Evolutionary conservation across 352 stramenopile species (phyloP).

Genomic region (Saprolegnia diclina): DNA sequence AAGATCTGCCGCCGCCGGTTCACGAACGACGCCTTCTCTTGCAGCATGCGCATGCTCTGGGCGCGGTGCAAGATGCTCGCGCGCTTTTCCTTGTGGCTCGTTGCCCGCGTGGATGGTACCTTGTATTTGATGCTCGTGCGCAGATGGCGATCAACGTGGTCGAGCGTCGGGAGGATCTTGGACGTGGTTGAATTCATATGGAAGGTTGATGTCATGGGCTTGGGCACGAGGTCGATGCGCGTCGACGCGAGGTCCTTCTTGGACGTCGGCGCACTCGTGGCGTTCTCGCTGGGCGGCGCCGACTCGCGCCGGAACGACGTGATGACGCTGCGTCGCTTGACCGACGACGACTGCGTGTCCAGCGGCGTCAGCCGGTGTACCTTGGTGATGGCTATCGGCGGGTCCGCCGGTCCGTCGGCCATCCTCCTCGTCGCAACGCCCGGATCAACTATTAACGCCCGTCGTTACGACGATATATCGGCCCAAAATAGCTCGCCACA

Average conservation of each 20-base stretch:
- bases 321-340: conserved; percentile 16
- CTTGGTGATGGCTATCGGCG: neutral
- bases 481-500: too few species aligned
- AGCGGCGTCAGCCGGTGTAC: neutral
- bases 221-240: too few species aligned
- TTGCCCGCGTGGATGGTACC: neutral
- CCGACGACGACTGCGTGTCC: neutral
- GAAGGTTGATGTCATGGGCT: neutral
- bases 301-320: conserved; percentile 20
- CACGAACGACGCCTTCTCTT: conserved; percentile 24
- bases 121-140: conserved; percentile 1
- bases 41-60: conserved; percentile 21
- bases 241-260: neutral
- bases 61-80: conserved; percentile 11
- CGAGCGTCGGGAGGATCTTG: conserved; percentile 2
- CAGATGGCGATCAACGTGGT: neutral
- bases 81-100: neutral
- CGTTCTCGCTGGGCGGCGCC: neutral
- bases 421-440: neutral
- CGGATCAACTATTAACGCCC: neutral
- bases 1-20: conserved; percentile 12
- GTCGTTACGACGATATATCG: too few species aligned
- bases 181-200: neutral
- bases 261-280: neutral
- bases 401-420: conserved; percentile 1